phyloP scores from a whole-genome alignment of 2,329 filamentous ascomycete species.

The Elsinoe perseae region DNA sequence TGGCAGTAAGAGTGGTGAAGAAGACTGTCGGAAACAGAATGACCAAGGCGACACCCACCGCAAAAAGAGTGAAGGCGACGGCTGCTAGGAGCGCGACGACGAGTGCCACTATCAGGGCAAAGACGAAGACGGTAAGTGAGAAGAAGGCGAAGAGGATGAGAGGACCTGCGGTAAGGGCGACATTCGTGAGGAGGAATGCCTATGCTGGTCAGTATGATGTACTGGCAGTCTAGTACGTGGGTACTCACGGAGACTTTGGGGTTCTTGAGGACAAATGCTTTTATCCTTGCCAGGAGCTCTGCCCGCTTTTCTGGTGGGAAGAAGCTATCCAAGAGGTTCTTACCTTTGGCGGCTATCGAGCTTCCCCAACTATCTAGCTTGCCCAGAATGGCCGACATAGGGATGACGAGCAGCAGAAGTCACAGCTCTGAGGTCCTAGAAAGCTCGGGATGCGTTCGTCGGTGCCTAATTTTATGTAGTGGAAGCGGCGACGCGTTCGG shows the following conservation, averaged over 20 bases:
- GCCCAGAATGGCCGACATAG: constrained; percentile 21
- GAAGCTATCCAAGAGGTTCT: constrained; percentile 41
- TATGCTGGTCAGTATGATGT: constrained; percentile 28
- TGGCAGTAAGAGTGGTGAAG: constrained; percentile 54
- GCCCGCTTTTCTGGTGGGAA: constrained; percentile 56
- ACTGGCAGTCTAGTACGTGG: not conserved
- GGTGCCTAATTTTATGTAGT: not conserved
- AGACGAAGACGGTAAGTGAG: constrained; percentile 52
- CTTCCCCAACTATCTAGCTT: constrained; percentile 25
- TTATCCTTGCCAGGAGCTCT: constrained; percentile 46
- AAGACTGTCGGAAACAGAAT: constrained; percentile 62
- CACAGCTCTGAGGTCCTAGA: not conserved
- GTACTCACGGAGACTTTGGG: constrained; percentile 61
- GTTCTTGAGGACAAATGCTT: constrained; percentile 52
- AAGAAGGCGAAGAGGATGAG: constrained; percentile 62
- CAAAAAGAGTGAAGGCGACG: constrained; percentile 58
- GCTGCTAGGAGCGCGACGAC: constrained; percentile 44
- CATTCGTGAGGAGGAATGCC: constrained; percentile 61
- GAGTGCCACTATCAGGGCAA: constrained; percentile 55
- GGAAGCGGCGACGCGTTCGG: not conserved
- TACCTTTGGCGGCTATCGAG: constrained; percentile 25
- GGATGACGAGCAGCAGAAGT: not conserved
- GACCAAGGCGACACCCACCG: constrained; percentile 57
- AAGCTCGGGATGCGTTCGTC: constrained; percentile 4
- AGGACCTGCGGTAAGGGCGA: constrained; percentile 58